A percentile compares a stretch with the other conserved stretches of the same genome.
Conservation (phyloP, 2,329 filamentous ascomycete genomes). For the Alternaria incomplexa region DNA sequence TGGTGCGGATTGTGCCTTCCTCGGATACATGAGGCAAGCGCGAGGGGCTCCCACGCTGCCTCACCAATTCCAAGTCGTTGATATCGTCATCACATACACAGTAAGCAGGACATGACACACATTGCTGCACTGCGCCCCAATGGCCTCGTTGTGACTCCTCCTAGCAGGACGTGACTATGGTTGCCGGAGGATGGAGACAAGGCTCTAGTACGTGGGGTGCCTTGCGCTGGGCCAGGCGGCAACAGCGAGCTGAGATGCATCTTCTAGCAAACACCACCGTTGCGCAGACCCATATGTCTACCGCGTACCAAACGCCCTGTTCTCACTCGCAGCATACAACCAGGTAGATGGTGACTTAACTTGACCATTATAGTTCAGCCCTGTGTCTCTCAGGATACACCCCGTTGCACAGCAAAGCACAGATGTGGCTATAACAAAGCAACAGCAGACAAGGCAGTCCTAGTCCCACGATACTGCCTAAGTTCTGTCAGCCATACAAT, state of each 20-base stretch:
- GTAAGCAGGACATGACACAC: conserved; percentile 12
- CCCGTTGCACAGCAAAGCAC: conserved; percentile 13
- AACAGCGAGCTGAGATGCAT: not conserved
- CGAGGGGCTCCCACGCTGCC: conserved; percentile 9
- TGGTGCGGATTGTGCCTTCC: not conserved
- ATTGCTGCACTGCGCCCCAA: conserved; percentile 18
- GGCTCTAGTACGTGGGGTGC: not conserved
- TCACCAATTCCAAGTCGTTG: conserved; percentile 12
- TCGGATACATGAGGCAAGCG: conserved; percentile 11
- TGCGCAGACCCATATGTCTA: conserved; percentile 9
- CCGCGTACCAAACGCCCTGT: conserved; percentile 9
- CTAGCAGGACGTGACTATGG: conserved; percentile 7
- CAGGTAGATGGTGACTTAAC: conserved; percentile 19
- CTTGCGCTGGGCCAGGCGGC: not conserved
- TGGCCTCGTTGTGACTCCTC: conserved; percentile 17
- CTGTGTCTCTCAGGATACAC: not conserved
- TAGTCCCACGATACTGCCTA: not conserved
- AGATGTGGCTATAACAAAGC: not conserved
- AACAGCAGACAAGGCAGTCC: conserved; percentile 10
- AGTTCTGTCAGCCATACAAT: not conserved
- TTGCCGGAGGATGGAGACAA: not conserved
- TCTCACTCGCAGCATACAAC: conserved; percentile 12
- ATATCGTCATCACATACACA: conserved; percentile 21
- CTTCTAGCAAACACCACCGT: conserved; percentile 18
- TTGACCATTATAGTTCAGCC: conserved; percentile 18